Evolutionary conservation across 1,284 basidiomycete species (phyloP), one percentile per base, ranked within the genome.

Genomic region (Ceratobasidium sp.): DNA sequence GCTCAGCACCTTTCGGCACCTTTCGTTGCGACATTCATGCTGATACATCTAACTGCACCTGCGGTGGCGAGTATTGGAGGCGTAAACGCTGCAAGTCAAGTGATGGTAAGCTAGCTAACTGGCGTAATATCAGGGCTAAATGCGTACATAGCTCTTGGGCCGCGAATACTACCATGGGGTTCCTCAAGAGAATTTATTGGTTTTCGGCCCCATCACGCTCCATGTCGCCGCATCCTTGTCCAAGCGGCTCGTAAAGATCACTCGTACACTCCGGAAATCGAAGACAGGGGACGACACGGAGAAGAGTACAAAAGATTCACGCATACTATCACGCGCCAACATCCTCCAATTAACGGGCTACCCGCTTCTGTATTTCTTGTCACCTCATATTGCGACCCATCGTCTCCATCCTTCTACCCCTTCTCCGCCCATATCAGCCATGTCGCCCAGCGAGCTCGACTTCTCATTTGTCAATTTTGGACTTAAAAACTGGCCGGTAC

Each of bases 81-180:
- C 0, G 89, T 92, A 0, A 87, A 85, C 9, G 80, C 91, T 23
- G 86, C 93, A 7, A 93, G 92, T 0, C 89, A 89, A 81, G 89
- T 89, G 46, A 92, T 94, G 93, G 93, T 92, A 40, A 76, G 69
- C 3, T 12, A 23, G 26, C 28, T 42, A 57, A 40, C 73, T 17
- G 46, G 9, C 50, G 26, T 15, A 15, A 26, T 52, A 48, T 12
- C 38, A 17, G 17, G 28, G 38, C 20, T 20, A 59, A 40, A 26
- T n/a, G 33, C 38, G 1, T 5, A 33, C 44, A n/a, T 79, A 94
- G 93, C 85, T 94, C 33, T 84, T 94, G 10, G 92, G 93, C 13
- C 86, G 93, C 65, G 93, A 94, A 84, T 94, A 93, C 84, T 94
- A 94, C 82, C 92, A 94, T 83, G 92, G 91, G 0, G 64, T 85